Percentiles rank a stretch among this genome's conserved stretches.
Evolutionary conservation across 257 asterid genomes (phyloP).

Genomic region (Osmanthus fragrans): DNA sequence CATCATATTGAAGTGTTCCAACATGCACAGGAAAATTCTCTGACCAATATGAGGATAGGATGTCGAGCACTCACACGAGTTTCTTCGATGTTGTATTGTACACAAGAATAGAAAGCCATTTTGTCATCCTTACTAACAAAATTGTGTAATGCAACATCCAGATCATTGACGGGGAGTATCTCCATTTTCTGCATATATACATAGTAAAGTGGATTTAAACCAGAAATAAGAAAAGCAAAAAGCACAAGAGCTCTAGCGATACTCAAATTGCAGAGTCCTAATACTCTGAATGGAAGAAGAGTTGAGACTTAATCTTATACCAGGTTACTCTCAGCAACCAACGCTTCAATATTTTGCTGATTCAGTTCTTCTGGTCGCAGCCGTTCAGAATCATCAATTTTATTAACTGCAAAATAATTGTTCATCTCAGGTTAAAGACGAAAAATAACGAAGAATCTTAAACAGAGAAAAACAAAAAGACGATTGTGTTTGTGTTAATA

Average conservation of each 20-base stretch:
- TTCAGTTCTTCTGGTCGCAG: conserved; percentile 97
- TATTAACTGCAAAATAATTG: conserved; percentile 39
- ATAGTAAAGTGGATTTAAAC: conserved; percentile 18
- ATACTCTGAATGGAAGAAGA: conserved; percentile 21
- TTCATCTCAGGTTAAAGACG: conserved; percentile 11
- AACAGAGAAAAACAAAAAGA: conserved; percentile 14
- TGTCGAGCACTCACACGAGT: conserved; percentile 73
- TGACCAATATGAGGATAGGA: conserved; percentile 8
- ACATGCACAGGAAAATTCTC: neutral
- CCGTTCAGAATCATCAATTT: conserved; percentile 75
- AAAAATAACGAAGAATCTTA: neutral
- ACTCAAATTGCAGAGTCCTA: conserved; percentile 15
- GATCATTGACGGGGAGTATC: conserved; percentile 92
- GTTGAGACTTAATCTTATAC: conserved; percentile 38
- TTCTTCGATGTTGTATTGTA: conserved; percentile 88
- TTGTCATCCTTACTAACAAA: conserved; percentile 97
- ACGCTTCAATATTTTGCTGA: conserved; percentile 95
- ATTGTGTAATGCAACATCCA: conserved; percentile 92
- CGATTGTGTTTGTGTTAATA: conserved; percentile 2
- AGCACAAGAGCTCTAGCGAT: conserved; percentile 4
- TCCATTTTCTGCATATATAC: conserved; percentile 76
- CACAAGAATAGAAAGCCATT: conserved; percentile 87
- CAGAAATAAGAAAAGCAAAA: conserved; percentile 3
- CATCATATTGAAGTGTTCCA: neutral
- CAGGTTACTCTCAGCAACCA: conserved; percentile 98